phyloP scores from a whole-genome alignment of 805 yeast species.

The Metschnikowia koreensis region DNA sequence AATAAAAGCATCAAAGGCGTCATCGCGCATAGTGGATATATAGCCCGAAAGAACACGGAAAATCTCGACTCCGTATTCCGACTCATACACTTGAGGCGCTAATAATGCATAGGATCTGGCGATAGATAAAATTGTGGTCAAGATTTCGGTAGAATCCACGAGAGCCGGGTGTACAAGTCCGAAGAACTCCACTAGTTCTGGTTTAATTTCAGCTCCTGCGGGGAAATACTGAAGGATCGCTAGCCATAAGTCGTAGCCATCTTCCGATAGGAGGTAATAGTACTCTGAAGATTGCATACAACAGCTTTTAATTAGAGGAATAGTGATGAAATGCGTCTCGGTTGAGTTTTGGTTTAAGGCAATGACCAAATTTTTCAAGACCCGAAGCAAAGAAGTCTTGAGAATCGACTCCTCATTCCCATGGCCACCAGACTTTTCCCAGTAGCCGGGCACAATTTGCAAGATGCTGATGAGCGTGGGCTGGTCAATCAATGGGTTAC shows the following conservation, averaged over 20 bases:
- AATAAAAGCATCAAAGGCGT: slow-evolving; percentile 55
- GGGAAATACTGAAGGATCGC: slow-evolving; percentile 65
- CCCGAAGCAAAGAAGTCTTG: slow-evolving; percentile 44
- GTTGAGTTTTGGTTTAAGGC: slow-evolving; percentile 55
- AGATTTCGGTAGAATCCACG: slow-evolving; percentile 68
- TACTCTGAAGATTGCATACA: slow-evolving; percentile 43
- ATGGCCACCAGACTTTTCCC: slow-evolving; percentile 61
- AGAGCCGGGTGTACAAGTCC: slow-evolving; percentile 58
- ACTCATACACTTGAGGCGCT: slow-evolving; percentile 39
- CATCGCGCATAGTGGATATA: slow-evolving; percentile 65
- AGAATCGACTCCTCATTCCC: slow-evolving; percentile 35
- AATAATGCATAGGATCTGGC: slow-evolving; percentile 60
- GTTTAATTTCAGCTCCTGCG: slow-evolving; percentile 24
- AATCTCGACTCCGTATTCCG: slow-evolving; percentile 36
- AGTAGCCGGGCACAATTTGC: slow-evolving; percentile 61
- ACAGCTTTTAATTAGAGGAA: slow-evolving; percentile 68
- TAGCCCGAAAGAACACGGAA: slow-evolving; percentile 54
- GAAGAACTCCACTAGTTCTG: slow-evolving; percentile 45
- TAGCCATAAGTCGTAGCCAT: slow-evolving; percentile 85
- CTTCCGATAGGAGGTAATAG: slow-evolving; percentile 68
- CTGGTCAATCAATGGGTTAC: slow-evolving; percentile 60
- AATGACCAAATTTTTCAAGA: slow-evolving; percentile 53
- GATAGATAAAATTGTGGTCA: slow-evolving; percentile 61
- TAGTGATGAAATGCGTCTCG: slow-evolving; percentile 50
- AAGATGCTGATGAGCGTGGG: slow-evolving; percentile 52